These are phyloP conservation scores for Sindora glabra DNA, from an alignment of 306 rosid genomes.

Conservation along the genomic window DNA sequence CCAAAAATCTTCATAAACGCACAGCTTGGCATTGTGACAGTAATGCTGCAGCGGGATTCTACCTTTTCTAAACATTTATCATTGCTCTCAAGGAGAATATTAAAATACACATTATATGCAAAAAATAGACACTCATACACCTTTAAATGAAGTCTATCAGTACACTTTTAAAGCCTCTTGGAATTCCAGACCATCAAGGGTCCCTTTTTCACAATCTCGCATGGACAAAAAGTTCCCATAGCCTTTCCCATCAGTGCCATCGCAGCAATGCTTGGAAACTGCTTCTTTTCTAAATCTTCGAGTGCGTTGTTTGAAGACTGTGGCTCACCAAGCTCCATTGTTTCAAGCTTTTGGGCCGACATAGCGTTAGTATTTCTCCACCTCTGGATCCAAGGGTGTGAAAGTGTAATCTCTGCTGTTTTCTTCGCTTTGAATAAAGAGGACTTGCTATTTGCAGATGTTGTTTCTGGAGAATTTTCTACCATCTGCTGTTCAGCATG, in stretches of 20 bases:
- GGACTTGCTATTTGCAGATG: conserved; percentile 18
- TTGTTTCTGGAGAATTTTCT: conserved; percentile 15
- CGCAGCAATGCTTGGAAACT: conserved; percentile 85
- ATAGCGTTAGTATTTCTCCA: conserved; percentile 34
- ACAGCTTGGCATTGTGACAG: not conserved
- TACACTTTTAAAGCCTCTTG: conserved; percentile 19
- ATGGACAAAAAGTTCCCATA: conserved; percentile 36
- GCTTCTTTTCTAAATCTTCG: conserved; percentile 37
- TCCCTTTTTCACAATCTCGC: conserved; percentile 47
- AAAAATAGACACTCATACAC: not conserved
- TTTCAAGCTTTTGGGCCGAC: conserved; percentile 27
- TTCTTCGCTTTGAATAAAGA: conserved; percentile 25
- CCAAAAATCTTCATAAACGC: not conserved
- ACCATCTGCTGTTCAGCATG: conserved; percentile 19
- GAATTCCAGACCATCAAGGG: conserved; percentile 59
- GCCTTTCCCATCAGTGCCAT: conserved; percentile 94
- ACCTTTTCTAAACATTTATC: conserved; percentile 2
- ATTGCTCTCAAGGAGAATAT: not conserved
- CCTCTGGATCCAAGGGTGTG: conserved; percentile 86
- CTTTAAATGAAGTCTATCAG: too few relatives aligned
- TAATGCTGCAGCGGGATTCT: not conserved
- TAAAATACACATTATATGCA: not conserved
- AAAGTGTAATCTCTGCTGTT: conserved; percentile 39
- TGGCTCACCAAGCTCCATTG: conserved; percentile 22
- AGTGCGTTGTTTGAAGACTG: conserved; percentile 21